Evolutionary conservation across 345 rosid genomes (phyloP), one percentile per base, ranked within the genome.

Genomic region (Moricandia moricandioides): DNA sequence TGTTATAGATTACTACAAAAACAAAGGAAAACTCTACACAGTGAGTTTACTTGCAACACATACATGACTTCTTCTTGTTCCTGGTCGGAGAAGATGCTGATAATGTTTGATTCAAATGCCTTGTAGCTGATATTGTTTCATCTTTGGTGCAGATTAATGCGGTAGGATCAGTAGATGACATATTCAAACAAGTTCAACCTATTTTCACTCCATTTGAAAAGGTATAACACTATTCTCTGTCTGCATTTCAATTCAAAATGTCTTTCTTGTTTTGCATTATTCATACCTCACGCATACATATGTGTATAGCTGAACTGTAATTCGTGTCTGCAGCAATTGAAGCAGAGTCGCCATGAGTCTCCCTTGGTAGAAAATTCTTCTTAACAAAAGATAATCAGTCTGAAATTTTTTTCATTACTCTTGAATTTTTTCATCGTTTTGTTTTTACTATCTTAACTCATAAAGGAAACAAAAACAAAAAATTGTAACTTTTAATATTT

Each of bases 101-200:
- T 68, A 26, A 27, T 60, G 56, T 75, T 61, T 4, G 35, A 43
- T 51, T 68, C 31, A 43, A 2, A 18, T 65, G 35, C 1, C 67
- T 66, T 29, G 31, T 17, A 5, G 27, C 7, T 34, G 31, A 60
- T 2, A 12, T 35, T 1, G 0, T 12, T 62, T 62, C 55, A 58
- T 71, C 34, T 54, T 56, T 76, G 29, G 56, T 83, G 81, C 84
- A 95, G 99, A 88, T 92, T 78, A 86, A 85, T 81, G 99, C 97
- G 8, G 80, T 89, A 31, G 97, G 99, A 82, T 72, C 87, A 1
- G 96, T 80, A 12, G 97, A 95, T 71, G 93, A 95, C 70, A 90
- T 89, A 70, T 95, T 95, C 78, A 83, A 89, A 78, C 82, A 86
- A 76, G 97, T 89, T 34, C 80, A 73, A 71, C 86, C 93, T 6